Evolutionary conservation across 2,329 filamentous ascomycete species (phyloP).

Genomic region (Ascochyta pisi): DNA sequence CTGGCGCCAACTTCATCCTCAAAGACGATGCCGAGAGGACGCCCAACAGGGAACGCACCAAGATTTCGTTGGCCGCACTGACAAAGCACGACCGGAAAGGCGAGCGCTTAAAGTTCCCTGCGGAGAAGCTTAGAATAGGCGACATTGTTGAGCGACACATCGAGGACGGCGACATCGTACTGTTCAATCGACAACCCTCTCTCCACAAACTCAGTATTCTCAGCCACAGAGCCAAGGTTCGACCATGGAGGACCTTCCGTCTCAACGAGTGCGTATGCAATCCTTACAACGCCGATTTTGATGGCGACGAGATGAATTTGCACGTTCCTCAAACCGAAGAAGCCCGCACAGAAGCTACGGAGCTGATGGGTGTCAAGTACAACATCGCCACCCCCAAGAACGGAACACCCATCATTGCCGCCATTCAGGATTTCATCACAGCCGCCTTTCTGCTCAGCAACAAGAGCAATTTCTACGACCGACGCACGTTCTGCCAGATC

Average conservation of each 20-base stretch:
- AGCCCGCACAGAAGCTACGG: slow-evolving; percentile 91
- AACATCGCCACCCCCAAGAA: slow-evolving; percentile 97
- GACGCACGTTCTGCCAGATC: slow-evolving; percentile 85
- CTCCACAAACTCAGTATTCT: slow-evolving; percentile 99
- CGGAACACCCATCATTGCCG: slow-evolving; percentile 95
- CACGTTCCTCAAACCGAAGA: slow-evolving; percentile 98
- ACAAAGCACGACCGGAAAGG: slow-evolving; percentile 37
- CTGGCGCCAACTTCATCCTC: slow-evolving; percentile 83
- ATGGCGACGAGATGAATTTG: slow-evolving; percentile 98
- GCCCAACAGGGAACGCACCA: slow-evolving; percentile 60
- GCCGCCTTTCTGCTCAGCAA: slow-evolving; percentile 88
- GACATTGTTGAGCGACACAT: slow-evolving; percentile 94
- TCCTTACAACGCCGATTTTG: slow-evolving; percentile 98
- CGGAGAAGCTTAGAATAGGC: slow-evolving; percentile 76
- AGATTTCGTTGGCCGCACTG: slow-evolving; percentile 71
- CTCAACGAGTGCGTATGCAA: slow-evolving; percentile 98
- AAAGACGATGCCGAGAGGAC: slow-evolving; percentile 62
- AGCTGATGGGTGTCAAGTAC: slow-evolving; percentile 97
- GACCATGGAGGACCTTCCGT: slow-evolving; percentile 94
- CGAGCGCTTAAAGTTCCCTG: slow-evolving; percentile 74
- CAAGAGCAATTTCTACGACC: slow-evolving; percentile 92
- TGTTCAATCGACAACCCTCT: slow-evolving; percentile 98
- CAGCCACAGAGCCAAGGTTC: slow-evolving; percentile 89
- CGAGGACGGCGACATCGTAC: slow-evolving; percentile 91
- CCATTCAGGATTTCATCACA: slow-evolving; percentile 99